Base-by-base conservation (phyloP, 2,329 filamentous ascomycete species). In the Hysterium pulicare region DNA sequence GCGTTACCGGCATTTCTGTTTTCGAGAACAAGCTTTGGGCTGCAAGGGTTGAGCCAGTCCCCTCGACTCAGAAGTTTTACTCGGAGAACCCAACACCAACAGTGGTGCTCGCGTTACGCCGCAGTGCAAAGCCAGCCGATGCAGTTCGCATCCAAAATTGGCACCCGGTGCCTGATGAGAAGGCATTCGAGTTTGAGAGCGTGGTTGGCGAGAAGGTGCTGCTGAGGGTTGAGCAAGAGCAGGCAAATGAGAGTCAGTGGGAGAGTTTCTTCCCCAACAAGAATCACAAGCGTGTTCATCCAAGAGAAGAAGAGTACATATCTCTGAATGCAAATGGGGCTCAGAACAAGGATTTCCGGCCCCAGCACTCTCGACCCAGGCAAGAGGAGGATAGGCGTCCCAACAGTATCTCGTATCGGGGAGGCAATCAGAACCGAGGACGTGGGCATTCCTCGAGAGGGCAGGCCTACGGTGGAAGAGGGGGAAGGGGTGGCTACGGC, bases 21-120 rank as follows among this genome's bases (percentile, higher is more conserved):
- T 82, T 81, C 51, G 86, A 95, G 46, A 84, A 90, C 62, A 85
- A 79, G 54, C 78, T 97, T 30, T 98, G 91, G 90, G 93, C 91
- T 4, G 89, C 85, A 13, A 78, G 83, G 33, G 80, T 96, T 9
- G 77, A 81, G 23, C 89, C 93, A 1, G 76, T 90, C 0, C 82
- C 84, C 0, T 71, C 80, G 13, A 79, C 77, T 0, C 79, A 61
- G 20, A 63, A 83, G 30, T 77, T 75, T 34, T 86, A 93, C 69
- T 90, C 88, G 1, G 88, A 95, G 51, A 90, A 90, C 57, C 76
- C 79, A 1, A 78, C 77, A 0, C 90, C 90, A 0, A 78, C 88
- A 9, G 83, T 97, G 9, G 87, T 97, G 1, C 76, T 98, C 28
- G 90, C 89, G 1, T 75, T 91, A 35, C 79, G 84, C 30, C 86